These are phyloP conservation scores for Heteromeles arbutifolia DNA, from an alignment of 306 rosid genomes.

Conservation along the genomic window DNA sequence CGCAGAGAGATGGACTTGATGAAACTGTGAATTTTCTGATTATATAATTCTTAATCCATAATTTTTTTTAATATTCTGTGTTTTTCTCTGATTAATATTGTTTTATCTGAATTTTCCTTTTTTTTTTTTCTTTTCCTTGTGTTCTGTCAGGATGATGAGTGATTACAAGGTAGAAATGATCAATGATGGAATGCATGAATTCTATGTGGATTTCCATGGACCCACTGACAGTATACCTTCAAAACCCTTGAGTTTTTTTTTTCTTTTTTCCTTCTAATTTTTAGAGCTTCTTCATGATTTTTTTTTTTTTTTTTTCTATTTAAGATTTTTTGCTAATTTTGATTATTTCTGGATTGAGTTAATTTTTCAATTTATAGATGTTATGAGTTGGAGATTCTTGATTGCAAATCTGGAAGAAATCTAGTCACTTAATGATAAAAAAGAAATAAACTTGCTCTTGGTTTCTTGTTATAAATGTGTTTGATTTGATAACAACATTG, in stretches of 20 bases:
- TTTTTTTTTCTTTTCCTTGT: neutral
- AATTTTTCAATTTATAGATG: constrained; percentile 27
- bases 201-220: constrained; percentile 78
- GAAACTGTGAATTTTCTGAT: constrained; percentile 58
- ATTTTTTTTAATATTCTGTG: neutral
- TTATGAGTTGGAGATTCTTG: constrained; percentile 20
- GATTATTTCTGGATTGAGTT: constrained; percentile 19
- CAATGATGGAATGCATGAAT: constrained; percentile 79
- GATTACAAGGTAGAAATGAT: constrained; percentile 85
- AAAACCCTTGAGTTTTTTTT: constrained; percentile 16
- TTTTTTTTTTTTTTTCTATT: neutral
- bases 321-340: neutral
- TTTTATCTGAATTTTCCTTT: neutral
- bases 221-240: constrained; percentile 63
- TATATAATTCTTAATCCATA: neutral
- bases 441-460: neutral
- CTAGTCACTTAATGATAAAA: neutral
- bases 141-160: constrained; percentile 76
- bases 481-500: neutral
- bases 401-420: constrained; percentile 12
- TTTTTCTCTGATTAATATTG: neutral
- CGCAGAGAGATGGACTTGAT: constrained; percentile 93
- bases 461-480: constrained; percentile 1
- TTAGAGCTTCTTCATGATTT: neutral
- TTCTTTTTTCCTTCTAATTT: neutral